These are phyloP conservation scores for Teratosphaeria destructans DNA, from an alignment of 2,329 filamentous ascomycete genomes.

Conservation along the genomic window DNA sequence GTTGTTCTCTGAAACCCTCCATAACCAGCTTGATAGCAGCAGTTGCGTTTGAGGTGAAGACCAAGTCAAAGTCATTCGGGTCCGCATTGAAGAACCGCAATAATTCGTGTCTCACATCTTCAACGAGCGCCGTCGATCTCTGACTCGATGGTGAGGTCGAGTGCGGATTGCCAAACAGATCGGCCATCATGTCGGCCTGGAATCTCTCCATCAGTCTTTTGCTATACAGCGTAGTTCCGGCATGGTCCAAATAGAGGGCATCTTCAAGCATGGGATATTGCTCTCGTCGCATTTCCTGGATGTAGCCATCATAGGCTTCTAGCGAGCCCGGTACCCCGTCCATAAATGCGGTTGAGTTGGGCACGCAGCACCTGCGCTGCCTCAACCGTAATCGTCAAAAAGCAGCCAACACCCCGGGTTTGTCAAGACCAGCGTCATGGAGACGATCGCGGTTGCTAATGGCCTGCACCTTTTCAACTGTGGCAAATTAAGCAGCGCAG, in stretches of 20 bases:
- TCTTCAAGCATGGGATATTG: constrained; percentile 36
- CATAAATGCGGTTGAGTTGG: not conserved
- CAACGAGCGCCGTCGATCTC: constrained; percentile 57
- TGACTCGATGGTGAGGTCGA: constrained; percentile 73
- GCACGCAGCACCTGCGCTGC: not conserved
- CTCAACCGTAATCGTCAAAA: constrained; percentile 10
- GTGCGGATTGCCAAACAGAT: constrained; percentile 84
- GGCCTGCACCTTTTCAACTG: not conserved
- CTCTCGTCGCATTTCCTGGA: constrained; percentile 35
- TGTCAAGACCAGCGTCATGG: constrained; percentile 9
- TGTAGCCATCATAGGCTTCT: constrained; percentile 28
- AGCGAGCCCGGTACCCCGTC: not conserved
- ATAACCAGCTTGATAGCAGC: constrained; percentile 79
- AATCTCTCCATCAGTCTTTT: constrained; percentile 75
- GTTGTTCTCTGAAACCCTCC: constrained; percentile 61
- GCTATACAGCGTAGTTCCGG: constrained; percentile 60
- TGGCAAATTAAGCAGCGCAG: not conserved
- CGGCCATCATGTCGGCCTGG: constrained; percentile 64
- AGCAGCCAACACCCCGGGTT: constrained; percentile 6
- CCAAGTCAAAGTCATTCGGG: constrained; percentile 70
- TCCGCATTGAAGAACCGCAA: constrained; percentile 73
- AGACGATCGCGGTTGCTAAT: not conserved
- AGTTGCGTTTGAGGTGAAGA: constrained; percentile 89
- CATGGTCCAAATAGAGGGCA: constrained; percentile 73
- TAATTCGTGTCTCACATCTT: constrained; percentile 61